A percentile compares a stretch with the other conserved stretches of the same genome.
Conservation (phyloP, 768 basidiomycete species). For the Coprinellus micaceus region DNA sequence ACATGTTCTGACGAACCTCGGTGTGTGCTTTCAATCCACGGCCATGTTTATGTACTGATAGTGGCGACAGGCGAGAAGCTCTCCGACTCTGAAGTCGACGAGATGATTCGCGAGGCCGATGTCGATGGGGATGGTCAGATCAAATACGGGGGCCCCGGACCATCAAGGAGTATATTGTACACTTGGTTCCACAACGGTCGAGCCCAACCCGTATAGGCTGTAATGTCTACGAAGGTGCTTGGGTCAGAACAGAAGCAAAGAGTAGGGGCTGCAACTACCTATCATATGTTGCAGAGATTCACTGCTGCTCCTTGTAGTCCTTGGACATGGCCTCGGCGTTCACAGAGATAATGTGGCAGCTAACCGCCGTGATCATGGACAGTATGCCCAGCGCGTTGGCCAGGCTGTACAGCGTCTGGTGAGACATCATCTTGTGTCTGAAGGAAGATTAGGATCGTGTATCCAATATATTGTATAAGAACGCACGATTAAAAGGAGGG, state of each 20-base stretch:
- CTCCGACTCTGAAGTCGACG: constrained; percentile 82
- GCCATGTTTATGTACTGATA: background rate
- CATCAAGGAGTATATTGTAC: too few species aligned
- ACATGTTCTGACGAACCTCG: constrained; percentile 92
- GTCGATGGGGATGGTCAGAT: constrained; percentile 91
- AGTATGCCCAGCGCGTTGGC: constrained; percentile 80
- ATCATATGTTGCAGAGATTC: too few species aligned
- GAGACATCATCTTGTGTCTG: constrained; percentile 61
- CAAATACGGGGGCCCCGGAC: constrained; percentile 84
- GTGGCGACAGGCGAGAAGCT: constrained; percentile 71
- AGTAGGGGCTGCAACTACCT: too few species aligned
- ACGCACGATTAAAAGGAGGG: constrained; percentile 1
- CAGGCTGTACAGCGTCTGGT: constrained; percentile 75
- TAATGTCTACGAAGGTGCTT: too few species aligned
- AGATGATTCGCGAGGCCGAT: constrained; percentile 97
- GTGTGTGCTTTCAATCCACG: constrained; percentile 42
- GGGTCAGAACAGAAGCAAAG: too few species aligned
- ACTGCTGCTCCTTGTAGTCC: constrained; percentile 3
- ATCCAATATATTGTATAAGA: background rate
- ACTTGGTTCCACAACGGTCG: too few species aligned
- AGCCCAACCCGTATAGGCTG: too few species aligned
- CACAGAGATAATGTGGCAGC: constrained; percentile 88
- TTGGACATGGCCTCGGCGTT: constrained; percentile 42
- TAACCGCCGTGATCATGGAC: constrained; percentile 84
- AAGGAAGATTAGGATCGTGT: background rate